phyloP scores from a whole-genome alignment of 495 filamentous ascomycete species.

The Niebla homalea region DNA sequence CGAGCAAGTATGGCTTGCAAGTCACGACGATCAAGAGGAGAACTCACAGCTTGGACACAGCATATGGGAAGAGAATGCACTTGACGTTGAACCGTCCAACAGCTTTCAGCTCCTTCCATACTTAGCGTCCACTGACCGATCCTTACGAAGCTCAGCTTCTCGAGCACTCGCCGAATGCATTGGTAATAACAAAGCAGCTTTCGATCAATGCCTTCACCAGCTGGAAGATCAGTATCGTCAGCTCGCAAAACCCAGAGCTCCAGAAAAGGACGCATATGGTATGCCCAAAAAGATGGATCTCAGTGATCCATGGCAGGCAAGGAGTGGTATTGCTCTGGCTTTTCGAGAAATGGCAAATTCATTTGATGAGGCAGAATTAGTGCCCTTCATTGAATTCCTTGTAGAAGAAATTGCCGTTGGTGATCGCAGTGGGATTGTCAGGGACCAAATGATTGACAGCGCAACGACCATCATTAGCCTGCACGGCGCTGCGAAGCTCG shows the following conservation, averaged over 20 bases:
- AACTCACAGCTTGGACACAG: slow-evolving; percentile 69
- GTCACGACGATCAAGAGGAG: slow-evolving; percentile 80
- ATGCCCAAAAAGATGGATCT: slow-evolving; percentile 79
- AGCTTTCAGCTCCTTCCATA: slow-evolving; percentile 59
- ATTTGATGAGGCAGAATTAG: slow-evolving; percentile 55
- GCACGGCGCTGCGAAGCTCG: slow-evolving; percentile 67
- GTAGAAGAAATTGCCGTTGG: slow-evolving; percentile 73
- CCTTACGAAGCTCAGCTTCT: slow-evolving; percentile 73
- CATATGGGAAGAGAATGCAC: slow-evolving; percentile 89
- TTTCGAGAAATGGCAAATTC: slow-evolving; percentile 63
- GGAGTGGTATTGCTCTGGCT: slow-evolving; percentile 76
- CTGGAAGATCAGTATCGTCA: slow-evolving; percentile 59
- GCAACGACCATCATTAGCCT: slow-evolving; percentile 66
- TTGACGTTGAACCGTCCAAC: slow-evolving; percentile 55
- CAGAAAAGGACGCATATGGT: slow-evolving; percentile 78
- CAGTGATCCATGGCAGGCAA: slow-evolving; percentile 75
- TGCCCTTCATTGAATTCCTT: slow-evolving; percentile 68
- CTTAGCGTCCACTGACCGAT: slow-evolving; percentile 59
- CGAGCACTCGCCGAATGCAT: slow-evolving; percentile 66
- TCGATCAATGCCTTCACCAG: slow-evolving; percentile 42
- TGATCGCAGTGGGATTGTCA: slow-evolving; percentile 62
- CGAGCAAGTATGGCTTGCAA: slow-evolving; percentile 85
- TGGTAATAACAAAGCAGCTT: slow-evolving; percentile 39
- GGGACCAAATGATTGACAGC: slow-evolving; percentile 86
- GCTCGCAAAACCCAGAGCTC: slow-evolving; percentile 64